Conservation (phyloP, 2,329 filamentous ascomycete genomes). For the Microcyclosporella mali region DNA sequence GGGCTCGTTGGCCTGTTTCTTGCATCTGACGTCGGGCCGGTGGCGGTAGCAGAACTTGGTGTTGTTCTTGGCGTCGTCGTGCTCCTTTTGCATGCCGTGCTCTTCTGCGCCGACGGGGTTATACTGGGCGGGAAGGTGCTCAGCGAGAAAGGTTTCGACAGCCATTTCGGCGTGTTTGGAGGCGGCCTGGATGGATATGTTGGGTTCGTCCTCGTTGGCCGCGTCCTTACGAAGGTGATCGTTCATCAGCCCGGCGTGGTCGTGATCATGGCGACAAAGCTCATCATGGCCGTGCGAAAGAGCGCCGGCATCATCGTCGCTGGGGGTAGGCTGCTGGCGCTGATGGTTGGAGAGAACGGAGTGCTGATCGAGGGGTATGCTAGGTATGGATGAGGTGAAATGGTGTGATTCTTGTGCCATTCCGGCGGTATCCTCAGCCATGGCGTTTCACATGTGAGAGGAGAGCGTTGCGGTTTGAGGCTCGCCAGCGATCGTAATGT, state of each 20-base stretch:
- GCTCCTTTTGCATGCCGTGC: slow-evolving; percentile 20
- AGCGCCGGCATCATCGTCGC: slow-evolving; percentile 7
- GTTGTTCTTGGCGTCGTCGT: slow-evolving; percentile 48
- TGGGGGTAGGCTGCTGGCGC: slow-evolving; percentile 16
- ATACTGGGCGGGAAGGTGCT: slow-evolving; percentile 86
- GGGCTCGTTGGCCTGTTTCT: slow-evolving; percentile 84
- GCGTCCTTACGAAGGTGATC: slow-evolving; percentile 19
- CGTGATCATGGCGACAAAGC: slow-evolving; percentile 30
- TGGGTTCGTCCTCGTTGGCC: slow-evolving; percentile 21
- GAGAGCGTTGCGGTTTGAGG: neutral
- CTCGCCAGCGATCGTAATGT: too few relatives aligned
- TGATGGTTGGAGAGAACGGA: slow-evolving; percentile 1
- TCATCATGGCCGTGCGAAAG: slow-evolving; percentile 21
- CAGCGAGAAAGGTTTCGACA: slow-evolving; percentile 79
- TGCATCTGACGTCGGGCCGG: slow-evolving; percentile 86
- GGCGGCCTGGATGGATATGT: slow-evolving; percentile 39
- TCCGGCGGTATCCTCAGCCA: slow-evolving; percentile 1
- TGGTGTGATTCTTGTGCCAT: slow-evolving; percentile 18
- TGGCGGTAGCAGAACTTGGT: slow-evolving; percentile 96
- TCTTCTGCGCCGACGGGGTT: slow-evolving; percentile 59
- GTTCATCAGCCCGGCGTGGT: slow-evolving; percentile 25
- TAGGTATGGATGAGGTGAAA: slow-evolving; percentile 1
- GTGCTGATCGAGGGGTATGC: neutral
- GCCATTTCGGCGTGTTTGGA: slow-evolving; percentile 67
- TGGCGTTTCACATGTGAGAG: slow-evolving; percentile 5